phyloP scores from a whole-genome alignment of 1,284 basidiomycete genomes.

The Melampsora medusae region DNA sequence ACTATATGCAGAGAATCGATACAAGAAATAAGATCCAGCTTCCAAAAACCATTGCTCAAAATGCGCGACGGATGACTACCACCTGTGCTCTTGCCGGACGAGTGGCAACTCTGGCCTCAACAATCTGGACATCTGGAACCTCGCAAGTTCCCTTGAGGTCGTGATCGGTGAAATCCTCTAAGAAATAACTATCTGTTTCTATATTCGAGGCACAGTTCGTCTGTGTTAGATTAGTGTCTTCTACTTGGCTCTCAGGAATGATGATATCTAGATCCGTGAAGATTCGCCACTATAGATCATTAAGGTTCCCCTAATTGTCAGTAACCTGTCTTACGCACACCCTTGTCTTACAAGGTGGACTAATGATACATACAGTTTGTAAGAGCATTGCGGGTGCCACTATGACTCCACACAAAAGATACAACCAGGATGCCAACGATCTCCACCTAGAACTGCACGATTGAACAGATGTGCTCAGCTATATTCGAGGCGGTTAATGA shows the following conservation, averaged over 20 bases:
- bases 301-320: too few species aligned
- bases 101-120: neutral
- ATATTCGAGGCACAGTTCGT: neutral
- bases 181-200: neutral
- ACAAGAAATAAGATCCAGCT: too few species aligned
- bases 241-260: neutral
- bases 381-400: constrained; percentile 6
- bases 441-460: neutral
- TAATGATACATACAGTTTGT: neutral
- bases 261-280: neutral
- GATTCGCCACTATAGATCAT: neutral
- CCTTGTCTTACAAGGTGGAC: too few species aligned
- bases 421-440: neutral
- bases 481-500: neutral
- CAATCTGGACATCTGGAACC: neutral
- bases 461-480: neutral
- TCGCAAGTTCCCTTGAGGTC: neutral
- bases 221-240: neutral
- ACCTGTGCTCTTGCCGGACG: neutral
- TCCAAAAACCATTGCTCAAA: neutral
- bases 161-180: neutral
- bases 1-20: too few species aligned
- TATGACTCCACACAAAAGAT: neutral
- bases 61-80: neutral
- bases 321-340: too few species aligned